These are phyloP conservation scores for Suillus americanus DNA, from an alignment of 768 basidiomycete species.

Conservation along the genomic window DNA sequence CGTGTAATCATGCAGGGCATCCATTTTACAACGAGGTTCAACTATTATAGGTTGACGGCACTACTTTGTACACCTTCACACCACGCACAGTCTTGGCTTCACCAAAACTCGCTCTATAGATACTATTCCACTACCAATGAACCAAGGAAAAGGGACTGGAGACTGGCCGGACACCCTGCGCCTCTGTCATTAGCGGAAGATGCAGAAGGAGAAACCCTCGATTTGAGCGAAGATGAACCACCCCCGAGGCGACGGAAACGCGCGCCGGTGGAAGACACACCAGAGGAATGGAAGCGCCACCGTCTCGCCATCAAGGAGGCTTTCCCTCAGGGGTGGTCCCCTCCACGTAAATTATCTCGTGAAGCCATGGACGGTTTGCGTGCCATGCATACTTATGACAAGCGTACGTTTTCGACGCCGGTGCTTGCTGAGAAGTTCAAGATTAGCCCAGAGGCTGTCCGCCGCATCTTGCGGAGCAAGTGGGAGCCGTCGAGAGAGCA, in stretches of 20 bases:
- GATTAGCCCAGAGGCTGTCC: constrained; percentile 79
- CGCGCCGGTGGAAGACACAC: constrained; percentile 29
- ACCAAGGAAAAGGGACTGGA: constrained; percentile 29
- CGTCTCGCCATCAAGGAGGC: constrained; percentile 47
- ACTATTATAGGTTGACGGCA: background rate
- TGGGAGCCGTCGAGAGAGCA: constrained; percentile 64
- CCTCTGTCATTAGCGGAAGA: constrained; percentile 30
- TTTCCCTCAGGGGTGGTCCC: constrained; percentile 73
- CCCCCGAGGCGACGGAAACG: constrained; percentile 23
- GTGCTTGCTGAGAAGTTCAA: constrained; percentile 75
- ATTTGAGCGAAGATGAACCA: constrained; percentile 32
- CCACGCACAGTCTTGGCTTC: constrained; percentile 5
- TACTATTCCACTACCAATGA: constrained; percentile 24
- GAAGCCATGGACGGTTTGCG: constrained; percentile 84
- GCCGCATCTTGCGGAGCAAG: constrained; percentile 74
- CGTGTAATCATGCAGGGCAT: background rate
- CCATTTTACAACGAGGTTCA: background rate
- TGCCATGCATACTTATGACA: constrained; percentile 62
- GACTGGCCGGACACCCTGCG: constrained; percentile 30
- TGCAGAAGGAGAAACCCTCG: constrained; percentile 14
- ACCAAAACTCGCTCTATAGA: constrained; percentile 17
- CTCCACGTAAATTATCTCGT: constrained; percentile 76
- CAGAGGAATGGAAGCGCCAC: constrained; percentile 50
- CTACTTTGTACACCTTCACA: constrained; percentile 2
- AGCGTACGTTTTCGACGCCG: constrained; percentile 60